Percentiles rank a stretch among this genome's conserved stretches.
Evolutionary conservation across 768 basidiomycete species (phyloP).

Genomic region (Auricularia sp.): DNA sequence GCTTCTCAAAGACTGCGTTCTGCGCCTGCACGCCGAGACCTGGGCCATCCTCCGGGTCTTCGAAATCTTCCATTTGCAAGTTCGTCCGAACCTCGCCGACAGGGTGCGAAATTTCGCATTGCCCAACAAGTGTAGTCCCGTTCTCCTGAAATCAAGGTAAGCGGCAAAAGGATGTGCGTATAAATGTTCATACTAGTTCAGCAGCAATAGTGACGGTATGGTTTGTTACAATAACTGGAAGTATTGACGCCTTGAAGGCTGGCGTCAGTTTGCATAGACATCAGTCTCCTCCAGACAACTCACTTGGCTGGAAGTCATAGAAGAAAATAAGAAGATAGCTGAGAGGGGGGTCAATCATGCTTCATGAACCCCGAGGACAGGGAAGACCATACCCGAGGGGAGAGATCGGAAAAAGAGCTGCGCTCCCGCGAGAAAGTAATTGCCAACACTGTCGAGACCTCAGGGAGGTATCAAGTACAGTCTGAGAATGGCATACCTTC

Average conservation of each 20-base stretch:
- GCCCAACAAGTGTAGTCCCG: conserved; percentile 63
- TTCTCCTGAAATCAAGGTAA: conserved; percentile 7
- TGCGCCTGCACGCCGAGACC: conserved; percentile 28
- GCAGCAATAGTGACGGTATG: conserved; percentile 94
- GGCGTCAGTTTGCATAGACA: conserved; percentile 9
- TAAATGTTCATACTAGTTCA: conserved; percentile 42
- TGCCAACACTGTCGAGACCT: conserved; percentile 52
- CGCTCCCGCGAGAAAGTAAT: conserved; percentile 84
- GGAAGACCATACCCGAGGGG: conserved; percentile 37
- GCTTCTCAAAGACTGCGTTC: conserved; percentile 58
- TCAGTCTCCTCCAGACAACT: conserved; percentile 6
- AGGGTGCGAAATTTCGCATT: conserved; percentile 91
- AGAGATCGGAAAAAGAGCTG: conserved; percentile 86
- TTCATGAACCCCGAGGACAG: no score
- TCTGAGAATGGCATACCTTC: conserved; percentile 46
- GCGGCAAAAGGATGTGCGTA: no score
- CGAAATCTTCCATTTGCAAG: conserved; percentile 5
- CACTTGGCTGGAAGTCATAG: conserved; percentile 72
- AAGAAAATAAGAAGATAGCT: conserved; percentile 88
- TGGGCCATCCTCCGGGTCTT: conserved; percentile 7
- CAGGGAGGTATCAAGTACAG: conserved; percentile 9
- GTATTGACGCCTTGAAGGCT: conserved; percentile 51
- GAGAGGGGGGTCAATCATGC: no score
- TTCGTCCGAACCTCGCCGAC: conserved; percentile 19
- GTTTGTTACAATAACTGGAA: conserved; percentile 88